Evolutionary conservation across 2,329 filamentous ascomycete genomes (phyloP), one percentile per base, ranked within the genome.

Genomic region (Colletotrichum plurivorum): DNA sequence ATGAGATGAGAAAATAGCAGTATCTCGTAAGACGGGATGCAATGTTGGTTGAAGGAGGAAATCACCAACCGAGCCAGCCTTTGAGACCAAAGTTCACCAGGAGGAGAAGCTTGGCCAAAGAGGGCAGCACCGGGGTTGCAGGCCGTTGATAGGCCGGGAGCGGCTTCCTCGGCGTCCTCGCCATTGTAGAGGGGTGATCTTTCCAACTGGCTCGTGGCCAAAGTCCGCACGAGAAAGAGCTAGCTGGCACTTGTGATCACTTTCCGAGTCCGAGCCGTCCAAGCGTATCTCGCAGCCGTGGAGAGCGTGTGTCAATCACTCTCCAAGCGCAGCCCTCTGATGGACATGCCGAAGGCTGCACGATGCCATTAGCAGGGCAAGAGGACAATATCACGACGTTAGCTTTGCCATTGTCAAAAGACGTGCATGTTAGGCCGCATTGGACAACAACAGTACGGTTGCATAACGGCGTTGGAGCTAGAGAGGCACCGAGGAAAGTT

Each of bases 1-100:
- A 39, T 9, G 49, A 53, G n/a, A 49, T 54, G 49, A 49, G 63
- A 61, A 61, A 54, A 25, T 22, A 41, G 49, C 16, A 16, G 8
- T 46, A 18, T 48, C 27, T 10, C 51, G 22, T 49, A 10, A 57
- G 45, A 58, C 16, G 48, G 16, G 12, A 58, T 20, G 36, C 36
- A 13, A 48, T 31, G 45, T 27, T 27, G 51, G n/a, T 41, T 1
- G 25, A 41, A 22, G 31, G 18, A 27, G 20, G 15, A 27, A 39
- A n/a, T 15, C 31, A 20, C 27, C 15, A 46, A 25, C 8, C n/a
- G 15, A n/a, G 22, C 10, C 36, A n/a, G 9, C 15, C 9, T 4
- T 16, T 31, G n/a, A 41, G n/a, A 13, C 43, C 18, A 49, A 16
- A 45, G n/a, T 45, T 43, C 36, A 20, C 20, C 13, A 46, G 22